Evolutionary conservation across 2,329 filamentous ascomycete genomes (phyloP).

Genomic region (Coniosporium tulheliwenetii): DNA sequence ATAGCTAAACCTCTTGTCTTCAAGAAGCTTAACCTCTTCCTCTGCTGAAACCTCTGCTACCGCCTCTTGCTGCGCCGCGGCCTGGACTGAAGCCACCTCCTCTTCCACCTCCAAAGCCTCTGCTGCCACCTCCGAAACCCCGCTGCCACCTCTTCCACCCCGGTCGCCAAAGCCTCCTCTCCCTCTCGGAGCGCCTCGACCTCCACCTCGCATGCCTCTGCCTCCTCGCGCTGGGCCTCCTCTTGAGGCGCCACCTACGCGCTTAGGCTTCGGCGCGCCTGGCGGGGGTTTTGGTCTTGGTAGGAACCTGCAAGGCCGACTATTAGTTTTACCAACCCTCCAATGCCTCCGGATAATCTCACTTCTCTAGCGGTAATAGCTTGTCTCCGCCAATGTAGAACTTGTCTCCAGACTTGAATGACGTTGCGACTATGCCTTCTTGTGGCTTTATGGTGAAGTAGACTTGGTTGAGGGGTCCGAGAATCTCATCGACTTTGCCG

Average conservation of each 20-base stretch:
- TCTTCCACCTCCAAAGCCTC: slow-evolving; percentile 23
- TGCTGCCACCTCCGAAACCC: slow-evolving; percentile 43
- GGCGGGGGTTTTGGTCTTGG: slow-evolving; percentile 72
- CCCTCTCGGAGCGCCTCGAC: slow-evolving; percentile 11
- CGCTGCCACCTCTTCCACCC: slow-evolving; percentile 23
- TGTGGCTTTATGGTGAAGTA: slow-evolving; percentile 97
- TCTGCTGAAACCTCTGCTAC: slow-evolving; percentile 16
- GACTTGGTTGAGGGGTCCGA: slow-evolving; percentile 93
- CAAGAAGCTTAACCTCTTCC: neutral
- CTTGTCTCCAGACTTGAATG: slow-evolving; percentile 93
- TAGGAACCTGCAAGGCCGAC: slow-evolving; percentile 48
- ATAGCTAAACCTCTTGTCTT: too few relatives aligned
- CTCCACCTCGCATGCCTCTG: slow-evolving; percentile 20
- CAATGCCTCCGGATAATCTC: slow-evolving; percentile 4
- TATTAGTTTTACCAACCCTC: slow-evolving; percentile 6
- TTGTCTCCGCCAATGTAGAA: slow-evolving; percentile 95
- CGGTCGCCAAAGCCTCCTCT: slow-evolving; percentile 24
- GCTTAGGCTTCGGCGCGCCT: slow-evolving; percentile 55
- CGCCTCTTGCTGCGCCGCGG: slow-evolving; percentile 14
- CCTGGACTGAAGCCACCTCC: slow-evolving; percentile 12
- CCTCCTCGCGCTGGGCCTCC: slow-evolving; percentile 26
- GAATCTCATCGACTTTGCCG: slow-evolving; percentile 95
- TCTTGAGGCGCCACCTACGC: slow-evolving; percentile 43
- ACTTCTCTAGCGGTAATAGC: slow-evolving; percentile 80
- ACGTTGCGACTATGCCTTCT: slow-evolving; percentile 87